A percentile compares a stretch with the other conserved stretches of the same genome.
Conservation (phyloP, 768 basidiomycete species). For the Naganishia kalamii region DNA sequence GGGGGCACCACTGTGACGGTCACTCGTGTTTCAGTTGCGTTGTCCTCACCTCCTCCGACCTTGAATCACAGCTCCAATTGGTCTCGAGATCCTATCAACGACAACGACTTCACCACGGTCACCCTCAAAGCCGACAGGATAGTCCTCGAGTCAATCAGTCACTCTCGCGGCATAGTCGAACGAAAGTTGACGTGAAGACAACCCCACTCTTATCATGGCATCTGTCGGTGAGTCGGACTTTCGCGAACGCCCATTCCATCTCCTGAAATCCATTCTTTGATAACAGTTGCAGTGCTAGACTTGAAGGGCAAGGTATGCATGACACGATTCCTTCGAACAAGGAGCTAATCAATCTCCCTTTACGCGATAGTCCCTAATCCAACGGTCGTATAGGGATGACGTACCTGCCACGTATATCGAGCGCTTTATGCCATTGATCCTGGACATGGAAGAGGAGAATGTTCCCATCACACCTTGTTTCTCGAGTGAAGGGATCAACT, state of each 20-base stretch:
- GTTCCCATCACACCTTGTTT: constrained; percentile 95
- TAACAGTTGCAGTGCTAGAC: constrained; percentile 12
- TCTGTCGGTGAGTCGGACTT: background rate
- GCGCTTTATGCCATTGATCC: constrained; percentile 81
- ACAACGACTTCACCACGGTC: no score
- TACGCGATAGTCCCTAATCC: constrained; percentile 67
- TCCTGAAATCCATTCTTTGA: background rate
- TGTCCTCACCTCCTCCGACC: background rate
- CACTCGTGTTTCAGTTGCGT: constrained; percentile 17
- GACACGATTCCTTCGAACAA: background rate
- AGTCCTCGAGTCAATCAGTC: background rate
- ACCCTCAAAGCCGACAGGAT: no score
- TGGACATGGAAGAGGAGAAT: constrained; percentile 96
- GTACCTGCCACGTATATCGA: constrained; percentile 83
- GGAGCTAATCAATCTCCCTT: background rate
- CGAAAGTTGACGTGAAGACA: no score
- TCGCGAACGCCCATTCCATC: background rate
- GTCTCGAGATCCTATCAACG: no score
- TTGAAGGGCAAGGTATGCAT: constrained; percentile 6
- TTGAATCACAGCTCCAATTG: background rate
- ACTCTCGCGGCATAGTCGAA: background rate
- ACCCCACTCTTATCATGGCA: background rate
- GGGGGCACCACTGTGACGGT: background rate
- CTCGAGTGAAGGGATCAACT: constrained; percentile 89
- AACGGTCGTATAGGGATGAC: constrained; percentile 93